These are phyloP conservation scores for Solanum piurae DNA, from an alignment of 257 asterid genomes.

Conservation along the genomic window DNA sequence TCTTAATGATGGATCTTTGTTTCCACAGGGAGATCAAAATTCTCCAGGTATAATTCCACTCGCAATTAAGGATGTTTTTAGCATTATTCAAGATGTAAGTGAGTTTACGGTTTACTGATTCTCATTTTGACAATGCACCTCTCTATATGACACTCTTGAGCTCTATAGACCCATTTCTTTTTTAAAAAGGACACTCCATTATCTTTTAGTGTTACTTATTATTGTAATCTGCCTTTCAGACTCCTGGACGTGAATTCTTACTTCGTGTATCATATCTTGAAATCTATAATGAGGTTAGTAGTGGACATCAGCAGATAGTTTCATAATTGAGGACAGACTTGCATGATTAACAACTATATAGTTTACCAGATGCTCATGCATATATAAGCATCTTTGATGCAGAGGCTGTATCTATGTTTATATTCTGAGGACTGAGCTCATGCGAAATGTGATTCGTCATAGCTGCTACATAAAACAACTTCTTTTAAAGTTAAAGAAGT, in stretches of 20 bases:
- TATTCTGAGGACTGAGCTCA: background rate
- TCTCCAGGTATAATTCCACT: conserved; percentile 92
- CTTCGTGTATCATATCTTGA: conserved; percentile 98
- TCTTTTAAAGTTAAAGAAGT: background rate
- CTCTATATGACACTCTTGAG: background rate
- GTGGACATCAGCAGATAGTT: background rate
- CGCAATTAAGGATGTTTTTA: conserved; percentile 97
- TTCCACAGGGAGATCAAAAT: conserved; percentile 78
- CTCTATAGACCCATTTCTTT: background rate
- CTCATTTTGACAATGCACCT: background rate
- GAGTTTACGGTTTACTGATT: background rate
- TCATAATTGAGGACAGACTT: background rate
- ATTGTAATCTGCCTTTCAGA: conserved; percentile 42
- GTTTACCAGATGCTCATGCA: background rate
- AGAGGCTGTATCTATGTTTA: background rate
- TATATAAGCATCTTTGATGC: background rate
- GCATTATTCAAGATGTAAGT: conserved; percentile 97
- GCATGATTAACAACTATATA: background rate
- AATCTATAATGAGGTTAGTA: conserved; percentile 94
- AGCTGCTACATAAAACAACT: background rate
- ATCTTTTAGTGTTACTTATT: conserved; percentile 2
- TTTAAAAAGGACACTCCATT: background rate
- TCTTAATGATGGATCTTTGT: conserved; percentile 1
- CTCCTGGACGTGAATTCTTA: conserved; percentile 95
- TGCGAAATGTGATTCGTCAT: background rate